Evolutionary conservation across 371 early-diverging fungal genomes (phyloP), one percentile per base, ranked within the genome.

Genomic region (Mucor piriformis): DNA sequence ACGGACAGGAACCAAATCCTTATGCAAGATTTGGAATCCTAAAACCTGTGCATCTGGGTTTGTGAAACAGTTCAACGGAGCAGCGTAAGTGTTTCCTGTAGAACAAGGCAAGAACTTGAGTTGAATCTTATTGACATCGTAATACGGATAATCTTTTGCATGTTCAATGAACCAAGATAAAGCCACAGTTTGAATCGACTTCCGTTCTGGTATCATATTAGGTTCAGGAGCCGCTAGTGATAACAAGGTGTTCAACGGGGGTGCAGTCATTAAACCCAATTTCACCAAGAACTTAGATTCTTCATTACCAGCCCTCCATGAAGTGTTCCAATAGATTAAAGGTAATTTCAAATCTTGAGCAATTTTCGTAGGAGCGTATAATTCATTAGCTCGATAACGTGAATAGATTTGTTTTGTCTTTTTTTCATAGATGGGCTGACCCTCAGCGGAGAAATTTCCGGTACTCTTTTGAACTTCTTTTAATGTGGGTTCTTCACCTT

Each of bases 151-250:
- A 5, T 79, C 68, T 3, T 73, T 68, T 59, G 84, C 82, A 52
- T 93, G 78, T 7, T 92, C 90, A n/a, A 92, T 67, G 46, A 95
- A 83, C 66, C 91, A 93, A 0, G 63, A 58, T 5, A 95, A 63
- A 5, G 89, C 86, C 25, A 74, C 64, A 4, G 51, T 63, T 18
- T 85, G 85, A 16, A 79, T 65, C 2, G 43, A 40, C 1, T 61
- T 42, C 18, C 79, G 60, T 1, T 74, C 63, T 0, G 77, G 6
- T 1, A 53, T 52, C 38, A 35, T 47, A 7, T 48, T 18, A 15
- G 35, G 59, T 5, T 38, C 57, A 15, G 76, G 69, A 0, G 91
- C 72, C 1, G 88, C 86, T 21, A 86, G 35, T 0, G 51, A 59
- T 1, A 94, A 55, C 5, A 94, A 55, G 1, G 65, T 77, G 3